Percentiles rank a stretch among this genome's conserved stretches.
Evolutionary conservation across 345 rosid genomes (phyloP).

Genomic region (Citrus mangshanensis): DNA sequence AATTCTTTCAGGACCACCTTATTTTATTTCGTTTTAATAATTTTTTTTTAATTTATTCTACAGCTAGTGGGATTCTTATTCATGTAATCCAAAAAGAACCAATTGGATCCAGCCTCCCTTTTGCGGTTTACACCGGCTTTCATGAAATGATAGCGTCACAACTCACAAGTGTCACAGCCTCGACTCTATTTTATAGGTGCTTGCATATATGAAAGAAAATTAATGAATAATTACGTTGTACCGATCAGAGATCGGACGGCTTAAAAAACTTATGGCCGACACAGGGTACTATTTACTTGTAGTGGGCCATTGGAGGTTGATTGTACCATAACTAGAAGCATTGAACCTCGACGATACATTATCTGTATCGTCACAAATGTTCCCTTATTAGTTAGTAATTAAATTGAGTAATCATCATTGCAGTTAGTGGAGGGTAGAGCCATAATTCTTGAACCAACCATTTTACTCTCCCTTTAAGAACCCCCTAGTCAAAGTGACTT

Average conservation of each 20-base stretch:
- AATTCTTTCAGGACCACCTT: neutral
- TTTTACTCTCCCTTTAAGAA: neutral
- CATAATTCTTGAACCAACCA: neutral
- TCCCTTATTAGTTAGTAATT: conserved; percentile 6
- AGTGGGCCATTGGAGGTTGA: conserved; percentile 12
- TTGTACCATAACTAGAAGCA: conserved; percentile 20
- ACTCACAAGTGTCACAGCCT: too few species aligned
- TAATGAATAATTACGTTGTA: neutral
- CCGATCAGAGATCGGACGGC: conserved; percentile 5
- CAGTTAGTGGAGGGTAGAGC: conserved; percentile 17
- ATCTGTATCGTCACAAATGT: neutral
- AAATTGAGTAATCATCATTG: conserved; percentile 18
- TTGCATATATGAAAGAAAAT: neutral
- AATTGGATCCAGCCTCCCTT: neutral
- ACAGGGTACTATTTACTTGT: neutral
- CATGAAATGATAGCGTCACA: neutral
- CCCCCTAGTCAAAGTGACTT: conserved; percentile 17
- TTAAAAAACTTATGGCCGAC: conserved; percentile 2
- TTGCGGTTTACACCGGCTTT: conserved; percentile 1
- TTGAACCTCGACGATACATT: conserved; percentile 20
- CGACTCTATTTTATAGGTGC: neutral
- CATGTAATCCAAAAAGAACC: neutral
- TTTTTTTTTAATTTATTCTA: neutral
- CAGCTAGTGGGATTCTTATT: neutral
- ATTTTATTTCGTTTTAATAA: neutral